These are phyloP conservation scores for Fusarium mundagurra DNA, from an alignment of 2,329 filamentous ascomycete genomes.

Conservation along the genomic window DNA sequence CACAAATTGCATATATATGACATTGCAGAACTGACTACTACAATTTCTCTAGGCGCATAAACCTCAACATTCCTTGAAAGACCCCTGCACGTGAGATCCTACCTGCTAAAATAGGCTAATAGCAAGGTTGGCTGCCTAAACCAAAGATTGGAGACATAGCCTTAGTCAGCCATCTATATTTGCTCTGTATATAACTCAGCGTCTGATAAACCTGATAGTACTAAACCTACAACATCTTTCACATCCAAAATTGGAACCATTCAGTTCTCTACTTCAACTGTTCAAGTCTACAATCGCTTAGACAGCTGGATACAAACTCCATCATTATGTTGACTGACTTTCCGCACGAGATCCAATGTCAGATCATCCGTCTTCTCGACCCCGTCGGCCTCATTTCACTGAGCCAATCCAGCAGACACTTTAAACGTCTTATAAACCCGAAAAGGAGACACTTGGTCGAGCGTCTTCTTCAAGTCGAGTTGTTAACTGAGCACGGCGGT, in stretches of 20 bases:
- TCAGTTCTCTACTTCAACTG: not conserved
- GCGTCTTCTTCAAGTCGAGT: conserved; percentile 15
- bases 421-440: conserved; percentile 14
- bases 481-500: not conserved
- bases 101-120: no score
- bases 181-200: not conserved
- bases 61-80: no score
- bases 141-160: not conserved
- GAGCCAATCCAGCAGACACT: conserved; percentile 21
- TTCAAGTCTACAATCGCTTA: no score
- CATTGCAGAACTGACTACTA: no score
- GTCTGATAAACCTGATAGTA: not conserved
- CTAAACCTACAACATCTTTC: not conserved
- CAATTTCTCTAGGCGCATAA: no score
- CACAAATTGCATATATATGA: no score
- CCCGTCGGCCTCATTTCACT: conserved; percentile 19
- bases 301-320: not conserved
- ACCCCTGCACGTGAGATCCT: no score
- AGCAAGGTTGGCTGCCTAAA: no score
- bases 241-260: not conserved
- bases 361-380: conserved; percentile 25
- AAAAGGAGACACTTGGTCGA: conserved; percentile 11
- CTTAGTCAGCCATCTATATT: not conserved
- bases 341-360: conserved; percentile 8
- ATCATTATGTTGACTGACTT: not conserved